Conservation (phyloP, 1,284 basidiomycete genomes). For the Pseudozyma pruni region DNA sequence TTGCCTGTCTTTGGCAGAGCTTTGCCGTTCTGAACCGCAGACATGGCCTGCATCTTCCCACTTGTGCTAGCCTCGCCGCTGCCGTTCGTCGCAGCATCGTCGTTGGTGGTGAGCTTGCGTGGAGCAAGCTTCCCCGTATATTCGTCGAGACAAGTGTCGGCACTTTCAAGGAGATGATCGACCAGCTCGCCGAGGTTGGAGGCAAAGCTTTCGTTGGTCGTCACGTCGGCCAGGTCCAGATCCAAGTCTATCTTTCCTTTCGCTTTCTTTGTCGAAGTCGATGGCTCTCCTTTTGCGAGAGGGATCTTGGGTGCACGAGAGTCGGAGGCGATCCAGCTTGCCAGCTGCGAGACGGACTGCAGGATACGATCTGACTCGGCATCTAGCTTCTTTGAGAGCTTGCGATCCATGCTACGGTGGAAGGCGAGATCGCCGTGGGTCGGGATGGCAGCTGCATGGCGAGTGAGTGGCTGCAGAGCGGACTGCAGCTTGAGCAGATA, state of each 20-base stretch:
- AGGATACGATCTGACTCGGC: constrained; percentile 73
- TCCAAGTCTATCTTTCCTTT: constrained; percentile 19
- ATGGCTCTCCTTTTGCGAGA: constrained; percentile 4
- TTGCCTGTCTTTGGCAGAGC: constrained; percentile 48
- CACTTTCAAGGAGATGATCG: constrained; percentile 84
- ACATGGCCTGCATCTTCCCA: constrained; percentile 19
- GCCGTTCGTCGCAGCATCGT: constrained; percentile 1
- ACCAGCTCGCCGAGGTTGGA: constrained; percentile 81
- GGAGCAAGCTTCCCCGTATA: constrained; percentile 78
- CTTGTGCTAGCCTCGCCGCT: background rate
- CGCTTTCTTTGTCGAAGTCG: constrained; percentile 4
- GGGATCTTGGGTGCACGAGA: constrained; percentile 35
- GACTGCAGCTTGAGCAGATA: constrained; percentile 54
- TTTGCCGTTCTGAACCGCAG: constrained; percentile 34
- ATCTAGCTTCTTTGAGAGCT: constrained; percentile 77
- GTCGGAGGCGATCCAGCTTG: constrained; percentile 43
- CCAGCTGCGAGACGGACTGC: constrained; percentile 40
- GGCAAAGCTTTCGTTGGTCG: constrained; percentile 78
- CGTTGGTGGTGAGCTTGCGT: constrained; percentile 40
- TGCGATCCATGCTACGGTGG: constrained; percentile 82
- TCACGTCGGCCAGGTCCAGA: constrained; percentile 40
- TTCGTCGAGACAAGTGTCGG: constrained; percentile 84
- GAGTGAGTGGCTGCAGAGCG: constrained; percentile 53
- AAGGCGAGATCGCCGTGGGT: constrained; percentile 77
- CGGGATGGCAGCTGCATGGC: constrained; percentile 66